Evolutionary conservation across 2,329 filamentous ascomycete species (phyloP).

Genomic region (Pestalotiopsis fici): DNA sequence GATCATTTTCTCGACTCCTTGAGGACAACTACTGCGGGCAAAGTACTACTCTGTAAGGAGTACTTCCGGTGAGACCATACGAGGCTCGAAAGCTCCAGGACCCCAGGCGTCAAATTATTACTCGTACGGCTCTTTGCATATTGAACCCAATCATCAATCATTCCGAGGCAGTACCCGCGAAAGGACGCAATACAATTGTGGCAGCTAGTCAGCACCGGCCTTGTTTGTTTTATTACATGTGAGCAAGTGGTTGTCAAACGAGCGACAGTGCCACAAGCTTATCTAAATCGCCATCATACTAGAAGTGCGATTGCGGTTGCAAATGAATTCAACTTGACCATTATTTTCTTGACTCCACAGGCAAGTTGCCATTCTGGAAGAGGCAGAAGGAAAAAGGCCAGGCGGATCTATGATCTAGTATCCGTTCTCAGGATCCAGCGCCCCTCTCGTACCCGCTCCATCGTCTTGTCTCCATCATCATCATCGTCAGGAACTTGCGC

Average conservation of each 20-base stretch:
- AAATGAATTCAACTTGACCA: not conserved
- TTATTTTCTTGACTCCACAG: not conserved
- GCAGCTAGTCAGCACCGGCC: not conserved
- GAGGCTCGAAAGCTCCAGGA: too few relatives aligned
- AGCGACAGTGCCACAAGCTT: not conserved
- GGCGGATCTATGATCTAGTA: not conserved
- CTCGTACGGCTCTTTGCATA: not conserved
- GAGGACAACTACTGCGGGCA: not conserved
- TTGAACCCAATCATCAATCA: conserved; percentile 6
- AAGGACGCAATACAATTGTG: not conserved
- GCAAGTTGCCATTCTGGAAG: not conserved
- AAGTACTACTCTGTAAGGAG: not conserved
- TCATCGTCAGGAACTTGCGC: not conserved
- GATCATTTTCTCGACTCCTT: too few relatives aligned
- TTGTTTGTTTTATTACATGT: not conserved
- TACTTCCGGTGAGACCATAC: too few relatives aligned
- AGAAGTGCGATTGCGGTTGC: too few relatives aligned
- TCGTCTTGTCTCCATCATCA: not conserved
- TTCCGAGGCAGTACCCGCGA: not conserved
- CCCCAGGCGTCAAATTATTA: not conserved
- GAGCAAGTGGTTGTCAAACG: not conserved
- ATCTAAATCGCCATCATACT: not conserved
- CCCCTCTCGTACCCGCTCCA: not conserved
- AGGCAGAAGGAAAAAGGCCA: not conserved
- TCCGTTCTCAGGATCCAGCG: not conserved